These are phyloP conservation scores for Anthoceros angustus DNA, from an alignment of 225 moss, liverwort and hornwort genomes.

Conservation along the genomic window DNA sequence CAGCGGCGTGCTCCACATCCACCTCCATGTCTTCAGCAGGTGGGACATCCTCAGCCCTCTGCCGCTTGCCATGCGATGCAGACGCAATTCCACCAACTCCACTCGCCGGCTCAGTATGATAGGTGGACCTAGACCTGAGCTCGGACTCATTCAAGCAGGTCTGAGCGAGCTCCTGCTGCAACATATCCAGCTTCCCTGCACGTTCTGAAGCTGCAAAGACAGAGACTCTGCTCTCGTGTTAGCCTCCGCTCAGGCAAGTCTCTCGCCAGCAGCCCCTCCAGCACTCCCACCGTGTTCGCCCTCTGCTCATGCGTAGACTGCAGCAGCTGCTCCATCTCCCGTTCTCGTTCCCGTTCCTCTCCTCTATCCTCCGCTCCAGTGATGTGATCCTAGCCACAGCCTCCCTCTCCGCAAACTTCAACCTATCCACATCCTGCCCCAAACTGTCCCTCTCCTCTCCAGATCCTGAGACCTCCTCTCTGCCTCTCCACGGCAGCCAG, in stretches of 20 bases:
- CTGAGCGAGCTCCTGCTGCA: conserved; percentile 51
- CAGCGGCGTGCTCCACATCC: conserved; percentile 93
- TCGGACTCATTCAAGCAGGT: conserved; percentile 66
- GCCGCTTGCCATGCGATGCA: conserved; percentile 10
- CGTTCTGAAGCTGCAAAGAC: conserved; percentile 53
- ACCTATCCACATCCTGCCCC: conserved; percentile 34
- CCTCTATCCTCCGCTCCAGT: conserved; percentile 50
- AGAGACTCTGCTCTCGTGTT: conserved; percentile 56
- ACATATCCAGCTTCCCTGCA: conserved; percentile 42
- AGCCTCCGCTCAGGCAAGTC: conserved; percentile 52
- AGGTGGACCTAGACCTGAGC: conserved; percentile 45
- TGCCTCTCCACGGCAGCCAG: conserved; percentile 39
- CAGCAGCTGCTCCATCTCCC: conserved; percentile 48
- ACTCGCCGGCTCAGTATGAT: conserved; percentile 21
- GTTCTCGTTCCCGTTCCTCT: conserved; percentile 40
- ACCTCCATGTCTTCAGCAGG: conserved; percentile 53
- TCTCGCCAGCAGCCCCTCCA: conserved; percentile 65
- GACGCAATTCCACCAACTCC: conserved; percentile 12
- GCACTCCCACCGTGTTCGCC: conserved; percentile 54
- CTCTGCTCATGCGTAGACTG: conserved; percentile 54
- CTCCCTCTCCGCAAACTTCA: conserved; percentile 30
- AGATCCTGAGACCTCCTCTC: conserved; percentile 32
- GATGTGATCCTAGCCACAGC: conserved; percentile 29
- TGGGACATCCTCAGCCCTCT: conserved; percentile 31
- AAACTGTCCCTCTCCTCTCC: conserved; percentile 53